Percentiles rank a stretch among this genome's conserved stretches.
phyloP scores from a whole-genome alignment of 2,329 filamentous ascomycete species.

The Colletotrichum kahawae region DNA sequence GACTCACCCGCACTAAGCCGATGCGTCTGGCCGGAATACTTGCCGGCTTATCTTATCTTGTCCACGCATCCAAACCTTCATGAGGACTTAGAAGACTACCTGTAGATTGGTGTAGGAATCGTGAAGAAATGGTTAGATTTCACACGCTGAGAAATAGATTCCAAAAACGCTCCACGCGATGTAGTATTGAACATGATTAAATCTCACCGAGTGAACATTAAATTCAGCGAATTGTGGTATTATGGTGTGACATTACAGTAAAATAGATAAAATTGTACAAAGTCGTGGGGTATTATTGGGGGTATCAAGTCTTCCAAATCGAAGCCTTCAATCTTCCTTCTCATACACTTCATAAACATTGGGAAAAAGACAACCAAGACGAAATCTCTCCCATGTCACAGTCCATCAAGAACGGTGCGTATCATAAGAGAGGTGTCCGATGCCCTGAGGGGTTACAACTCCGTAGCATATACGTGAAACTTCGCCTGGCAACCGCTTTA shows the following conservation, averaged over 20 bases:
- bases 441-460: background rate
- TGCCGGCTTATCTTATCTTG: background rate
- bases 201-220: background rate
- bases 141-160: rapidly evolving
- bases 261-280: background rate
- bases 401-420: background rate
- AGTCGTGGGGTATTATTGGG: background rate
- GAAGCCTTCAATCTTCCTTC: background rate
- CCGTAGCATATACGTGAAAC: background rate
- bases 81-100: background rate
- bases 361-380: background rate
- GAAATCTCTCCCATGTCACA: background rate
- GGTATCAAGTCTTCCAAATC: background rate
- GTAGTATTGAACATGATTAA: background rate
- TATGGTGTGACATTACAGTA: background rate
- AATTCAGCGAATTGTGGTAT: background rate
- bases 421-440: too few species aligned
- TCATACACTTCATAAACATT: background rate
- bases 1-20: background rate
- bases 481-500: conserved; percentile 25
- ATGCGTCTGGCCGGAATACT: background rate
- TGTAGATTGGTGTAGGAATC: rapidly evolving
- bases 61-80: background rate
- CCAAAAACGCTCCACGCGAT: too few species aligned
- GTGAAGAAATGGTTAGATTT: background rate